Conservation (phyloP, 2,329 filamentous ascomycete genomes). For the Cladosporium sp. region DNA sequence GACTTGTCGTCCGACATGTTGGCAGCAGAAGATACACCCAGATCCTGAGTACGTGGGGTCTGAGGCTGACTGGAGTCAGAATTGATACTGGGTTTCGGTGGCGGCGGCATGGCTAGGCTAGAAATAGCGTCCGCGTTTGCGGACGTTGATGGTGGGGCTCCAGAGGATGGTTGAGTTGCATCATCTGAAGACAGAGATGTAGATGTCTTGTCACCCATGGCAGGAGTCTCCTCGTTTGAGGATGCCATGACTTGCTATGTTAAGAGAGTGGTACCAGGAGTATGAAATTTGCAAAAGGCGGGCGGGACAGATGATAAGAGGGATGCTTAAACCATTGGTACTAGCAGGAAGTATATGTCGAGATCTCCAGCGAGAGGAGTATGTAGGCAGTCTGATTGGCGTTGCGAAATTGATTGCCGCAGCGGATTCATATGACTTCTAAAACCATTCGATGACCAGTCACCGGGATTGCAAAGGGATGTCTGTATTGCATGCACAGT, state of each 20-base stretch:
- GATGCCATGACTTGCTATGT: slow-evolving; percentile 17
- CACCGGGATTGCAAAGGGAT: too few relatives aligned
- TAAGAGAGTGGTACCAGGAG: neutral
- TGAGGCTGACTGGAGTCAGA: slow-evolving; percentile 4
- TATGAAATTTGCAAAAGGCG: neutral
- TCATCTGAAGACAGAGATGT: neutral
- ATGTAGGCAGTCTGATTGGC: neutral
- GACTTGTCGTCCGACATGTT: slow-evolving; percentile 1
- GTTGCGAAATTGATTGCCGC: neutral
- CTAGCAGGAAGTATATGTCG: neutral
- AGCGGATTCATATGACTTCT: too few relatives aligned
- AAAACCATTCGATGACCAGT: too few relatives aligned
- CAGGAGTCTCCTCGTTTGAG: neutral
- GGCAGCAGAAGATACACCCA: neutral
- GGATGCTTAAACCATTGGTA: slow-evolving; percentile 7
- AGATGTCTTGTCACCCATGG: neutral
- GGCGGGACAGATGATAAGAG: neutral
- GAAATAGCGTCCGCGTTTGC: neutral
- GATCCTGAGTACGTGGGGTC: neutral
- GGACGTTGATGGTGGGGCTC: neutral
- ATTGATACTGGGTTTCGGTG: slow-evolving; percentile 7
- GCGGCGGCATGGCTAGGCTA: slow-evolving; percentile 12
- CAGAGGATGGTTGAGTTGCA: neutral
- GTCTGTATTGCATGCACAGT: neutral
- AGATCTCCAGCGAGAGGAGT: neutral